Evolutionary conservation across 106 monocot genomes (phyloP), one percentile per base, ranked within the genome.

Genomic region (Posidonia australis): DNA sequence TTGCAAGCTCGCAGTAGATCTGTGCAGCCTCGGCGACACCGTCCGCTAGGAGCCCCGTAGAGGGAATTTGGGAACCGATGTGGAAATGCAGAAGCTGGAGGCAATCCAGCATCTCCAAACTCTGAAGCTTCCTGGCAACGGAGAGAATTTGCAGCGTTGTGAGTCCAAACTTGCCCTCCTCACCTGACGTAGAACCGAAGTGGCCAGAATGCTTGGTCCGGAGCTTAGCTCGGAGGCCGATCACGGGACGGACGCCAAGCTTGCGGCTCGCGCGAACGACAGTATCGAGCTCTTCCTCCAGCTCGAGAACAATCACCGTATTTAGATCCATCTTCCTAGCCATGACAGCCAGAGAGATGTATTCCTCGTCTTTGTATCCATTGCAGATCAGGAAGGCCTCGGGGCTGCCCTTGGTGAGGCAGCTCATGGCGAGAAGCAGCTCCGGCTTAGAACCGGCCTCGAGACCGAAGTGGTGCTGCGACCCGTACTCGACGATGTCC

Each of bases 401-500:
- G 1, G 84, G 82, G 76, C 62, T 80, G 12, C 82, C 90, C 28
- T 67, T 66, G 21, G 77, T 62, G 60, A 98, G 84, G 78, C 84
- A 80, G 76, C 80, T 82, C 84, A 98, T 98, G 21, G 90, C 96
- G 30, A 98, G 84, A 43, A 98, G 87, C 21, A 98, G 82, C 74
- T 98, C 96, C 6, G 96, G 87, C 65, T 98, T 98, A 14, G 96
- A 98, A 17, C 96, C 96, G 20, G 90, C 96, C 70, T 98, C 96
- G 13, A 98, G 87, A 36, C 96, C 96, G 79, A 87, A 98, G 1
- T 78, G 66, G 82, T 76, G 90, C 7, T 80, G 67, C 5, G 67
- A 44, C 16, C 96, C 96, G 43, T 87, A 90, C 30, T 83, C 82
- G 1, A 98, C 79, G 42, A 98, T 64, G 69, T 98, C 96, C 65